A percentile compares a stretch with the other conserved stretches of the same genome.
Conservation (phyloP, 73 alveolate species). For the Tetrahymena elliotti region DNA sequence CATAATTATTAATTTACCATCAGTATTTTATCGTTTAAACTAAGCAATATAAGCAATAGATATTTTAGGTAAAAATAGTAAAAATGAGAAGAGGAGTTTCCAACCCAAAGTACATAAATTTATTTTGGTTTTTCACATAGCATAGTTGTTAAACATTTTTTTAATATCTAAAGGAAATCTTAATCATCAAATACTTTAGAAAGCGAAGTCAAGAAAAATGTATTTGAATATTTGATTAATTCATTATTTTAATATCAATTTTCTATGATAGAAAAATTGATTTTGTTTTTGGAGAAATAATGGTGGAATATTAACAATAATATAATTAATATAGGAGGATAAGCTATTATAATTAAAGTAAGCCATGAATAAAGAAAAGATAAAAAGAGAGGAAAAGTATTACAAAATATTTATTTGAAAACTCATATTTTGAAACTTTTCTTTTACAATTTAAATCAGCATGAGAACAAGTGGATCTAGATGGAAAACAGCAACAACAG, state of each 20-base stretch:
- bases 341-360: neutral
- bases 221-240: neutral
- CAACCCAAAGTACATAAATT: neutral
- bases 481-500: neutral
- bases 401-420: no score
- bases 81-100: neutral
- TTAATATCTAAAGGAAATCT: neutral
- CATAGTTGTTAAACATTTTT: neutral
- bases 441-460: neutral
- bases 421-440: neutral
- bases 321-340: neutral
- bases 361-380: neutral
- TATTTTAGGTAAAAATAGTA: neutral
- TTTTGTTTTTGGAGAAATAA: no score
- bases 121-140: neutral
- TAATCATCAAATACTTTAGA: neutral
- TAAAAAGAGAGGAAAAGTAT: neutral
- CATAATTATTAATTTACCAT: neutral
- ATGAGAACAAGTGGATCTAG: neutral
- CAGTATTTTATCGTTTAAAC: neutral
- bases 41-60: neutral
- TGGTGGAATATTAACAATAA: neutral
- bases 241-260: neutral
- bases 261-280: neutral
- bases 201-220: neutral